Base-by-base conservation (phyloP, 2,329 filamentous ascomycete genomes). In the Xylaria digitata region DNA sequence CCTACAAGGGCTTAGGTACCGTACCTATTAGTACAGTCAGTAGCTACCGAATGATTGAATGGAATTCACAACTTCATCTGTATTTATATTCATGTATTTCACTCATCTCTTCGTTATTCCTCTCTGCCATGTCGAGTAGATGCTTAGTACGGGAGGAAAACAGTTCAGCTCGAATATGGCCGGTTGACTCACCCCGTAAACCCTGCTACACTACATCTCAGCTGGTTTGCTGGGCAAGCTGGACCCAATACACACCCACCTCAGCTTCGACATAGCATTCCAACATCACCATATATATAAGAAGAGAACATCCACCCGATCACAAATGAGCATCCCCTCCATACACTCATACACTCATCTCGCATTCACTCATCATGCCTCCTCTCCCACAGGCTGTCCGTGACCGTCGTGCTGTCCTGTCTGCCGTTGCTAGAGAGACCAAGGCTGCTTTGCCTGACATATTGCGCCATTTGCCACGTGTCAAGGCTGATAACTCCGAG, bases 371-470 rank as follows among this genome's bases (percentile, higher is more conserved):
- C 49, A 42, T 26, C 34, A 72, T 70, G 68, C 30, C 64, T 19
- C 30, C 64, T 19, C 34, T 61, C 19, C 61, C 70, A 21, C 63
- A 54, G n/a, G 45, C 57, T 15, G 55, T 64, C 6, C 52, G 59
- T 30, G 50, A 63, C 50, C 70, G 67, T 40, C 69, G 65, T 40
- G 69, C 65, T 30, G 72, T 69, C 9, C 79, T 87, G n/a, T 76
- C 78, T 9, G 77, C 75, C 7, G 75, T 81, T 19, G 84, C 85
- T 6, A 74, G 76, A 56, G 84, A 87, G 70, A 88, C 86, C 9
- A 79, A 78, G 43, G 68, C 70, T 2, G 76, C 82, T 5, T 80
- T 88, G 0, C 85, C 85, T 1, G 76, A 74, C 7, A 80, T 88
- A 30, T 76, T 88, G 2, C 66, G 76, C 13, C 75, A 82, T 21